Evolutionary conservation across 768 basidiomycete species (phyloP).

Genomic region (Macrolepiota dolichaula): DNA sequence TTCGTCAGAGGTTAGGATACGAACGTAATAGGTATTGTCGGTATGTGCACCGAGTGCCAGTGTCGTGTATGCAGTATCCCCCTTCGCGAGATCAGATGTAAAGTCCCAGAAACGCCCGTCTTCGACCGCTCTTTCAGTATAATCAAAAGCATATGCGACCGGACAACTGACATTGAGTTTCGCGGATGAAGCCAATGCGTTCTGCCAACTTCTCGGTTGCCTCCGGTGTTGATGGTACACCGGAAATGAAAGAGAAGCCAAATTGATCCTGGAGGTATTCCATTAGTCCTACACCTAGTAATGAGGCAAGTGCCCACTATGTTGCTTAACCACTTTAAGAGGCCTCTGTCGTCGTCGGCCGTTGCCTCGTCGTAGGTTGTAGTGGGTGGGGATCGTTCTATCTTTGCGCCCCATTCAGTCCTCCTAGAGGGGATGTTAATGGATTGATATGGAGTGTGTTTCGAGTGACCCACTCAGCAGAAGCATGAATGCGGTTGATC

Average conservation of each 20-base stretch:
- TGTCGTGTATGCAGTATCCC: conserved; percentile 93
- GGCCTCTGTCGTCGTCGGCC: conserved; percentile 55
- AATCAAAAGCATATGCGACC: background rate
- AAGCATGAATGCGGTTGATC: conserved; percentile 23
- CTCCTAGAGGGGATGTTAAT: conserved; percentile 39
- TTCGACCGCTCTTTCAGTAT: conserved; percentile 23
- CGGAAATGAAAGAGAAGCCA: conserved; percentile 86
- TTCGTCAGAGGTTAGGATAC: conserved; percentile 17
- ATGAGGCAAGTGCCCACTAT: conserved; percentile 49
- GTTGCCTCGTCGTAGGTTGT: conserved; percentile 74
- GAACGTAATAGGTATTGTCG: conserved; percentile 64
- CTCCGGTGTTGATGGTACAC: conserved; percentile 76
- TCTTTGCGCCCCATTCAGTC: conserved; percentile 78
- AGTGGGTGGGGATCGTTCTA: conserved; percentile 70
- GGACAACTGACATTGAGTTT: conserved; percentile 55
- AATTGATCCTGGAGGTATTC: conserved; percentile 59
- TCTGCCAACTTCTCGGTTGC: conserved; percentile 77
- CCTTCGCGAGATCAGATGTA: conserved; percentile 84
- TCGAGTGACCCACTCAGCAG: conserved; percentile 40
- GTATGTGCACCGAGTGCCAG: conserved; percentile 83
- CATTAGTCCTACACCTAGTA: background rate
- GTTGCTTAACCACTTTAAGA: conserved; percentile 79
- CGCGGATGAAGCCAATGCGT: conserved; percentile 83
- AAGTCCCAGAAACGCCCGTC: conserved; percentile 98
- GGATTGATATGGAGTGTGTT: background rate